Evolutionary conservation across 2,329 filamentous ascomycete genomes (phyloP), one percentile per base, ranked within the genome.

Genomic region (Xylariales sp.): DNA sequence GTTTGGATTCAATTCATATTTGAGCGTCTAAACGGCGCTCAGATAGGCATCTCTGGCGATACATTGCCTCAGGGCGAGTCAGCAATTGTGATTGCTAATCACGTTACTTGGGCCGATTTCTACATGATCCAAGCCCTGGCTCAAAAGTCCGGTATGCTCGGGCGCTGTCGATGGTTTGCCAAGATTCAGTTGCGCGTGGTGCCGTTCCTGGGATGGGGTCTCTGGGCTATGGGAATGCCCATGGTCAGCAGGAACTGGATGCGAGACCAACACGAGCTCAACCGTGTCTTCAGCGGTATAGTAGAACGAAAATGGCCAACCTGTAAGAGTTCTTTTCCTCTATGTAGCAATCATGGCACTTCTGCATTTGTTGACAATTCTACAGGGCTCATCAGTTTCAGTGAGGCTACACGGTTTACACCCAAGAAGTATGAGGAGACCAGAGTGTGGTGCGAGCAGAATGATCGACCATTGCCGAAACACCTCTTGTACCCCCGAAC

Each of bases 201-300:
- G 11, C 78, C 77, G 5, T 74, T 83, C 42, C 62, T 81, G 6
- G 77, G 78, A 14, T 81, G 77, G 78, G 78, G 76, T 2, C 62
- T 82, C 23, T 80, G 76, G 76, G 76, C 72, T 4, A 78, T 81
- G 67, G 75, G 76, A 3, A 80, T 82, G 74, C 78, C 77, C 6
- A 65, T 82, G 58, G 75, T 81, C 16, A 78, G 67, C 49, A 62
- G 78, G 37, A 72, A 74, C 38, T 82, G 78, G 77, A 66, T 69
- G 48, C 64, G 63, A 41, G 77, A 83, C 53, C 65, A 67, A 50
- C 56, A 54, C 13, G 76, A 81, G 57, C 64, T 83, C 47, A 66
- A 75, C 34, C 63, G 69, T 18, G 72, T 81, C 10, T 82, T 83
- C 50, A 50, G 61, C 6, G 72, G 74, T 14, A 72, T 80, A 32